Base-by-base conservation (phyloP, 345 rosid species). In the Fremontodendron californicum region DNA sequence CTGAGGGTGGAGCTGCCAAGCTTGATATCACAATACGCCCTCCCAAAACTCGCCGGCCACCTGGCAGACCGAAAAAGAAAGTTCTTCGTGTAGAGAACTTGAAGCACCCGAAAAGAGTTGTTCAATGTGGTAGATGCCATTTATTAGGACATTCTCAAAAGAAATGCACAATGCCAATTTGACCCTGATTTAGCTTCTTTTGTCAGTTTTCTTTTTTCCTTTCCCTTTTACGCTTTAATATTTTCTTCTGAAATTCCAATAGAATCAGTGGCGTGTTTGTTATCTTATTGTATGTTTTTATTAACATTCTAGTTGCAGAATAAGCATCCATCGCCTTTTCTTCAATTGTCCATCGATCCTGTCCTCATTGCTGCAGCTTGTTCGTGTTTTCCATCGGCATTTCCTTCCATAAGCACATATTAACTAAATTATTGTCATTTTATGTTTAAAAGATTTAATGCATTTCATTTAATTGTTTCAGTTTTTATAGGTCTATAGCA, bases 91-190 rank as follows among this genome's bases (percentile, higher is more conserved):
- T 51, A 8, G 57, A 51, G 57, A 51, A 51, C 23, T 51, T 51
- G 57, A 51, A 51, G 57, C 57, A 21, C 23, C 57, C 57, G n/a
- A 51, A 51, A 19, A 19, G 57, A 51, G 57, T 51, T 51, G 57
- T 51, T 16, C 57, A 51, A 51, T 18, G 57, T 51, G 99, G 99
- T 48, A 91, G 99, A 48, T 96, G 99, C 57, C 57, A 51, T 51
- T 84, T 93, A 81, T 86, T 96, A 85, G 99, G 99, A 74, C 99
- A 96, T 86, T 96, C 99, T 66, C 99, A 96, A 84, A 96, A 96
- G 85, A 96, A 96, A 88, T 96, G 99, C 84, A 82, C 95, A n/a
- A 86, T 86, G 94, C 89, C 97, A 35, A 82, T 91, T 79, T 95
- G 87, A 93, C 43, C 46, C 54, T 52, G 74, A 77, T 21, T 81